Evolutionary conservation across 768 basidiomycete genomes (phyloP).

Genomic region (Psilocybe azurescens): DNA sequence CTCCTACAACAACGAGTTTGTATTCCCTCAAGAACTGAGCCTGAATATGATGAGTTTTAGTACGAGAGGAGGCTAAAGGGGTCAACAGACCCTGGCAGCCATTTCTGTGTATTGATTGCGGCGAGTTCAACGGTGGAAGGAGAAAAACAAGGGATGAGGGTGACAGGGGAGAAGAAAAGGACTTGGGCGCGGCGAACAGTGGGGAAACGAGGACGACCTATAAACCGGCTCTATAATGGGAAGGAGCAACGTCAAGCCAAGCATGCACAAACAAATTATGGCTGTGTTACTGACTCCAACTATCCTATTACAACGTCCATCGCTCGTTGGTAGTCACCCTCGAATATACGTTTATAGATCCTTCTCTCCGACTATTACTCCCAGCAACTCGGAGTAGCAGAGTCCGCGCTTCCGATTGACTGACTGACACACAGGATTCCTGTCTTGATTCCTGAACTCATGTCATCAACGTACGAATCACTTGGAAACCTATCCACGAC

Average conservation of each 20-base stretch:
- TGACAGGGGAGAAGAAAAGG: conserved; percentile 23
- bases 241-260: conserved; percentile 23
- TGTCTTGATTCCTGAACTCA: no score
- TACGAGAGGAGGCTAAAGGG: neutral
- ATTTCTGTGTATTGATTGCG: conserved; percentile 29
- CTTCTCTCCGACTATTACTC: neutral
- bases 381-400: neutral
- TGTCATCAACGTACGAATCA: no score
- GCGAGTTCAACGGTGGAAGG: conserved; percentile 9
- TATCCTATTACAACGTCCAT: neutral
- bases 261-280: conserved; percentile 18
- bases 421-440: no score
- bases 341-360: neutral
- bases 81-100: conserved; percentile 42
- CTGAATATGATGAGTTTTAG: conserved; percentile 40
- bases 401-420: no score
- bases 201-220: conserved; percentile 21
- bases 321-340: neutral
- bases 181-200: conserved; percentile 13
- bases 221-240: conserved; percentile 21
- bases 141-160: conserved; percentile 19
- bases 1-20: conserved; percentile 98
- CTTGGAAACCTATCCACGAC: no score
- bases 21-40: conserved; percentile 95
- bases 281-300: neutral